Percentiles rank a stretch among this genome's conserved stretches.
phyloP scores from a whole-genome alignment of 1,284 basidiomycete species.

The Sparassis latifolia region DNA sequence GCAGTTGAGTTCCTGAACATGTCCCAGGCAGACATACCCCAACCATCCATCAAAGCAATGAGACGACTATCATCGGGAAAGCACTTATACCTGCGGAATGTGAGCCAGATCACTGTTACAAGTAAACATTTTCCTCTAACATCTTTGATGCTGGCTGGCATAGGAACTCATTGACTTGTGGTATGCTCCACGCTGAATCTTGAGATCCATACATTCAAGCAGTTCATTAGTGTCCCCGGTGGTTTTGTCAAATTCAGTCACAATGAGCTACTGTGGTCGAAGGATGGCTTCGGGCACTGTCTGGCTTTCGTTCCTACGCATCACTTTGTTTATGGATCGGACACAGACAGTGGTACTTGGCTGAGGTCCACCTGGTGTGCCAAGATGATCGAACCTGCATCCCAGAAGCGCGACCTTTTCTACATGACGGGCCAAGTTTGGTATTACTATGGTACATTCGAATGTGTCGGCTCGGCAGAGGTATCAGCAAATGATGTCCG shows the following conservation, averaged over 20 bases:
- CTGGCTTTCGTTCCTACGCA: conserved; percentile 7
- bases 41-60: no score
- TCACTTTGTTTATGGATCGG: conserved; percentile 6
- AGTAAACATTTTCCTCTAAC: no score
- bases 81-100: no score
- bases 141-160: no score
- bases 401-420: conserved; percentile 9
- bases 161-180: no score
- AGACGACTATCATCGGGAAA: no score
- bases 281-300: conserved; percentile 3
- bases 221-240: no score
- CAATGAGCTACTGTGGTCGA: conserved; percentile 10
- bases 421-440: conserved; percentile 5
- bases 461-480: conserved; percentile 4
- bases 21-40: no score
- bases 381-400: background rate
- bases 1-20: background rate
- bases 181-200: no score
- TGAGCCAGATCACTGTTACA: no score
- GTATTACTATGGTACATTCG: conserved; percentile 14
- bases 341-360: conserved; percentile 7
- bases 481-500: background rate
- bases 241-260: background rate
- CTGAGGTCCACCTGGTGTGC: background rate
- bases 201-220: no score